Percentiles rank a stretch among this genome's conserved stretches.
These are phyloP conservation scores for Aristolochia californica DNA, from an alignment of 164 flowering plant genomes.

Conservation along the genomic window DNA sequence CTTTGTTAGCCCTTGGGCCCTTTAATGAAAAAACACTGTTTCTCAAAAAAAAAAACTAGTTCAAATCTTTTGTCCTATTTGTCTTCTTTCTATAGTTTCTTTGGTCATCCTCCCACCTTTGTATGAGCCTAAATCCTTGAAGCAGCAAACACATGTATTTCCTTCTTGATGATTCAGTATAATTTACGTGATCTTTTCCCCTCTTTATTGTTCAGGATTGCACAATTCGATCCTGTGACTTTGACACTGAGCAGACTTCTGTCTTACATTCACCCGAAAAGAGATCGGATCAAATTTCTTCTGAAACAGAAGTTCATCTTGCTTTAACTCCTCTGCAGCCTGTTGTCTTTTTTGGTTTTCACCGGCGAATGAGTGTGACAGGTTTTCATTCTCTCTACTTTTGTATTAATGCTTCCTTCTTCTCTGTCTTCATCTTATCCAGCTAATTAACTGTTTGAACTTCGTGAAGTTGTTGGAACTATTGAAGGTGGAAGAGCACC, in stretches of 20 bases:
- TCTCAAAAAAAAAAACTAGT: too few relatives aligned
- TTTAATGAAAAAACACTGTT: too few relatives aligned
- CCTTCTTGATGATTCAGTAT: background rate
- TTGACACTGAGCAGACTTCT: slow-evolving; percentile 87
- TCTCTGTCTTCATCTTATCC: slow-evolving; percentile 3
- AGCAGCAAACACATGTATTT: background rate
- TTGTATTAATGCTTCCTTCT: background rate
- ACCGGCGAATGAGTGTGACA: slow-evolving; percentile 93
- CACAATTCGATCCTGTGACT: slow-evolving; percentile 95
- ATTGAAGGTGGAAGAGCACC: slow-evolving; percentile 94
- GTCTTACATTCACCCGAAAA: slow-evolving; percentile 98
- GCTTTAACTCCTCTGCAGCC: slow-evolving; percentile 98
- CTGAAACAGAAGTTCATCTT: slow-evolving; percentile 91
- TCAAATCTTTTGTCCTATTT: too few relatives aligned
- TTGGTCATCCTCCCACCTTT: too few relatives aligned
- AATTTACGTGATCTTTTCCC: background rate
- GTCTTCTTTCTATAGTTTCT: too few relatives aligned
- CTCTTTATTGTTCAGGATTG: slow-evolving; percentile 56
- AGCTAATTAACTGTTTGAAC: slow-evolving; percentile 12
- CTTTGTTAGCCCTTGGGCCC: too few relatives aligned
- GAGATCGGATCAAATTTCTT: slow-evolving; percentile 67
- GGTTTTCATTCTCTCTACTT: slow-evolving; percentile 32
- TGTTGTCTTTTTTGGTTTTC: slow-evolving; percentile 95
- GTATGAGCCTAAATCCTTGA: background rate
- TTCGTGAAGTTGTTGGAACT: slow-evolving; percentile 88